Evolutionary conservation across 2,329 filamentous ascomycete species (phyloP).

Genomic region (Alternaria arborescens): DNA sequence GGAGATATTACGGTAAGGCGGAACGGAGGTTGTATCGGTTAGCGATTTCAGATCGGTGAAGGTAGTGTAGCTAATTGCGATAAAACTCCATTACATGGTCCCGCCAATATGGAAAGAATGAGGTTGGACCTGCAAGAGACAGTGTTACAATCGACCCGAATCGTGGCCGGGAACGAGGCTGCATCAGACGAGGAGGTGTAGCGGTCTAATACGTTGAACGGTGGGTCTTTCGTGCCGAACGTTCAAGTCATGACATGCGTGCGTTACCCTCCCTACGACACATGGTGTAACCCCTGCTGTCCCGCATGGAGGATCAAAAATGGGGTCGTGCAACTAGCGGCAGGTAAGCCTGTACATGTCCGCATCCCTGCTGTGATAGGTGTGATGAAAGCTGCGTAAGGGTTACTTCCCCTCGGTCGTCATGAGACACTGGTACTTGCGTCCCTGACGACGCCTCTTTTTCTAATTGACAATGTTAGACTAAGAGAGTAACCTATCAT

Average conservation of each 20-base stretch:
- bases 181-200: constrained; percentile 6
- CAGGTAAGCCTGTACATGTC: constrained; percentile 20
- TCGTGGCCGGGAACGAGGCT: constrained; percentile 9
- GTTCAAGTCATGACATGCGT: constrained; percentile 18
- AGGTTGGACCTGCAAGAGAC: not conserved
- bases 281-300: constrained; percentile 22
- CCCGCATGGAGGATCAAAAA: constrained; percentile 26
- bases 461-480: constrained; percentile 4
- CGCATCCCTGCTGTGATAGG: constrained; percentile 15
- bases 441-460: not conserved
- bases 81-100: constrained; percentile 14
- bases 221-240: constrained; percentile 11
- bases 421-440: constrained; percentile 17
- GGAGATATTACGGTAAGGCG: not conserved
- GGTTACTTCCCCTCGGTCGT: constrained; percentile 9
- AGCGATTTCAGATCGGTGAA: not conserved
- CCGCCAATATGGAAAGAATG: not conserved
- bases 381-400: constrained; percentile 16
- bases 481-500: not conserved
- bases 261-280: constrained; percentile 16
- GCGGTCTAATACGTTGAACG: constrained; percentile 17
- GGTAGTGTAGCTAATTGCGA: constrained; percentile 5
- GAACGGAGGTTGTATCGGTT: not conserved
- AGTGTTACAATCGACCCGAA: not conserved
- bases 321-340: constrained; percentile 24